These are phyloP conservation scores for Perkinsela sp. DNA, from an alignment of 208 protist genomes.

Conservation along the genomic window DNA sequence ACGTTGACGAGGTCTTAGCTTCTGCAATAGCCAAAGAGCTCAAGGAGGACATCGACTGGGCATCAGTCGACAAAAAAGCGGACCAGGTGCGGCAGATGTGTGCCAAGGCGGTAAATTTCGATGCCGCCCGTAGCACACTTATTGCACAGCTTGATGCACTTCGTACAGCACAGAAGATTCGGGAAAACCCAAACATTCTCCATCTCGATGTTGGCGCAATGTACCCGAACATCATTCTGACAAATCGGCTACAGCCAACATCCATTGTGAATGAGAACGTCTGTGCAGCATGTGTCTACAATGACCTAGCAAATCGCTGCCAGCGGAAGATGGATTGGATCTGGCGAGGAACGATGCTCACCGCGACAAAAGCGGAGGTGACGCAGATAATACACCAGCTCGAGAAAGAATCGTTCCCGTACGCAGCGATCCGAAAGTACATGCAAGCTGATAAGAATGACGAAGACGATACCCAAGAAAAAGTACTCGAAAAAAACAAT, in stretches of 20 bases:
- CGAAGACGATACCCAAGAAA: conserved; percentile 21
- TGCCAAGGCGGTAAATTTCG: conserved; percentile 76
- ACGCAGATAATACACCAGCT: conserved; percentile 77
- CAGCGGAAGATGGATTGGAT: conserved; percentile 91
- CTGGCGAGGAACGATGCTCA: conserved; percentile 90
- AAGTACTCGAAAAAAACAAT: neutral
- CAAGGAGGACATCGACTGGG: neutral
- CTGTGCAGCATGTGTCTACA: conserved; percentile 88
- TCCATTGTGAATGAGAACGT: conserved; percentile 75
- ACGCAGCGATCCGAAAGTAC: conserved; percentile 23
- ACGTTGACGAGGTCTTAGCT: conserved; percentile 63
- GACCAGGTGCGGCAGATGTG: neutral
- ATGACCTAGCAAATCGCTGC: conserved; percentile 72
- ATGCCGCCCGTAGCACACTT: conserved; percentile 45
- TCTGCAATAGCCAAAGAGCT: conserved; percentile 50
- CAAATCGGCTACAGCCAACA: conserved; percentile 94
- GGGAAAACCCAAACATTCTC: conserved; percentile 83
- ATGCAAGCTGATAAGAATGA: conserved; percentile 1
- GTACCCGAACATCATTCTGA: conserved; percentile 99
- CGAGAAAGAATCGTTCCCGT: conserved; percentile 72
- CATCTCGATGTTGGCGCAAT: conserved; percentile 99
- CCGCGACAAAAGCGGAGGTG: conserved; percentile 73
- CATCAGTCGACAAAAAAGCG: neutral
- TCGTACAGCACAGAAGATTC: conserved; percentile 41
- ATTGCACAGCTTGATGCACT: conserved; percentile 35